Evolutionary conservation across 257 asterid genomes (phyloP).

Genomic region (Gynochthodes officinalis): DNA sequence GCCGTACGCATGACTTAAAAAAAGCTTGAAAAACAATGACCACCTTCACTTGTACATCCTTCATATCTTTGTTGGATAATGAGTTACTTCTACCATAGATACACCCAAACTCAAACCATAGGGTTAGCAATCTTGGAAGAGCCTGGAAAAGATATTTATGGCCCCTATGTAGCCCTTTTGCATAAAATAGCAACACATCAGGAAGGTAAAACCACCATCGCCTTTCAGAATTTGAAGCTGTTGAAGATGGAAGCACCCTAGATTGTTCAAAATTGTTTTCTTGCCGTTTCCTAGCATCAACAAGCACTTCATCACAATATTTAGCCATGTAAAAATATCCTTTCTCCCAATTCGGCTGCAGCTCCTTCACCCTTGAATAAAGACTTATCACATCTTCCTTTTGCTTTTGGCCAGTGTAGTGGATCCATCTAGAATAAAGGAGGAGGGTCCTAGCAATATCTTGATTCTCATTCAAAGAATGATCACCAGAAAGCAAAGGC

Average conservation of each 20-base stretch:
- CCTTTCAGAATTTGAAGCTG: constrained; percentile 53
- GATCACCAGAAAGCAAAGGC: constrained; percentile 56
- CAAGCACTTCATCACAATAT: constrained; percentile 89
- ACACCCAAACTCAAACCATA: constrained; percentile 96
- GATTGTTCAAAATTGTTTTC: constrained; percentile 56
- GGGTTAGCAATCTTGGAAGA: constrained; percentile 86
- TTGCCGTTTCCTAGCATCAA: constrained; percentile 95
- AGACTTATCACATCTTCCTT: constrained; percentile 88
- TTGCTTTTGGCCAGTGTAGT: constrained; percentile 93
- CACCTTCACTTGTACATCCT: constrained; percentile 66
- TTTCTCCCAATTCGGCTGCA: constrained; percentile 97
- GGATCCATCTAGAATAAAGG: constrained; percentile 92
- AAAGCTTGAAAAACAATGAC: constrained; percentile 22
- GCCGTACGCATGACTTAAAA: constrained; percentile 14
- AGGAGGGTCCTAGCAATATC: constrained; percentile 91
- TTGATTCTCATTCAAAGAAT: constrained; percentile 48
- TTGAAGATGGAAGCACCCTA: constrained; percentile 45
- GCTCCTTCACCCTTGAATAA: constrained; percentile 84
- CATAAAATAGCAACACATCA: constrained; percentile 80
- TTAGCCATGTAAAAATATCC: constrained; percentile 95
- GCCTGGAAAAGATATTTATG: constrained; percentile 96
- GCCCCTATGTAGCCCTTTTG: constrained; percentile 93
- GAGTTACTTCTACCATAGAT: constrained; percentile 48
- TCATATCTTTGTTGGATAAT: constrained; percentile 64
- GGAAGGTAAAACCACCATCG: constrained; percentile 90